Evolutionary conservation across 1,139 yeast genomes (phyloP), one percentile per base, ranked within the genome.

Genomic region (Hemisphaericaspora lyxosophila): DNA sequence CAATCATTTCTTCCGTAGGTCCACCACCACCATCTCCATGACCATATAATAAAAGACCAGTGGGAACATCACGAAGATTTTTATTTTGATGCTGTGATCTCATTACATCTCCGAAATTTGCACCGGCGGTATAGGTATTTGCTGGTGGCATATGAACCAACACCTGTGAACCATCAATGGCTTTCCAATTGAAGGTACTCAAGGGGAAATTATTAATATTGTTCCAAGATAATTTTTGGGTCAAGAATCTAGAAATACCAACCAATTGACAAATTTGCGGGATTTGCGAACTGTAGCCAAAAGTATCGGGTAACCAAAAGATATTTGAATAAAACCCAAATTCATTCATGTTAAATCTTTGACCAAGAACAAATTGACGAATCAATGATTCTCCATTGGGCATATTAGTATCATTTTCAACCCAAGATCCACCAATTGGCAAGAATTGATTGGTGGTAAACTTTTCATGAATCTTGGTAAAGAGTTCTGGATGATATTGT

Each of bases 1-100:
- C 97, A 46, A 92, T 56, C 96, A 89, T 90, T 54, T 85, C 96
- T 31, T 85, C 85, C 4, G 88, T 83, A 27, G 97, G 97, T 5
- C 98, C 98, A 48, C 97, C 97, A 45, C 98, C 98, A 50, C 98
- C 98, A 56, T 92, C 98, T 55, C 98, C 98, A 52, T 85, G 80
- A 28, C 98, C 98, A 53, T 79, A 92, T 38, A 89, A 70, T 55
- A 92, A 67, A 55, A 92, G 69, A 0, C 95, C 94, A 9, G 85
- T 76, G 39, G 87, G 92, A 36, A 84, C 90, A 49, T 80, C 79
- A 41, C 89, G 81, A 46, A 85, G 67, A 51, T 90, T 87, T 64
- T 89, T 85, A 64, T 92, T 95, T 53, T 88, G 92, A 27, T 68
- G 67, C 42, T 82, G 76, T 1, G 95, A 83, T 52, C 96, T 74